phyloP scores from a whole-genome alignment of 2,329 filamentous ascomycete genomes.

The Ceratocystis huliohia region DNA sequence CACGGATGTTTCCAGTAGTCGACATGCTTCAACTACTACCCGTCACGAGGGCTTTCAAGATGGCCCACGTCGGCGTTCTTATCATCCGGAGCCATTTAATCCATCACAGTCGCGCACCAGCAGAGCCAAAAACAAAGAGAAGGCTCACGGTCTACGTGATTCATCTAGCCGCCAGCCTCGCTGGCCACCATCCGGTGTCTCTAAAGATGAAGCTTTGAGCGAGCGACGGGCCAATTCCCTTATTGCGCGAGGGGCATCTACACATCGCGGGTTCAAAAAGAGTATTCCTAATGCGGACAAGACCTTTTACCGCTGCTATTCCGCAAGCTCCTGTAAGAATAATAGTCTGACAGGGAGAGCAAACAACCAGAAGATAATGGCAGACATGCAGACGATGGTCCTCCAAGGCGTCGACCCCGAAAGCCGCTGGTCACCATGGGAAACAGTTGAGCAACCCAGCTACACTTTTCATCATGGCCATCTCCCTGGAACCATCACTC shows the following conservation, averaged over 20 bases:
- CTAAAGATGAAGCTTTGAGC: constrained; percentile 37
- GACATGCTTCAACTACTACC: constrained; percentile 13
- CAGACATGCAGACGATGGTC: constrained; percentile 44
- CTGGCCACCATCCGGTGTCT: constrained; percentile 46
- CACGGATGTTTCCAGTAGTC: constrained; percentile 13
- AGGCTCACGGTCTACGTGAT: constrained; percentile 10
- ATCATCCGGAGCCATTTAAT: constrained; percentile 19
- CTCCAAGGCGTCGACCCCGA: constrained; percentile 30
- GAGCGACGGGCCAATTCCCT: constrained; percentile 44
- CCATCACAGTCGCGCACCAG: constrained; percentile 20
- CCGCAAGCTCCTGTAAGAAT: constrained; percentile 24
- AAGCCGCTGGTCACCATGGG: constrained; percentile 44
- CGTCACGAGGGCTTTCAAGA: constrained; percentile 15
- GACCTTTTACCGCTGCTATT: constrained; percentile 44
- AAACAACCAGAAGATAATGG: constrained; percentile 33
- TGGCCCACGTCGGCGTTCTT: constrained; percentile 15
- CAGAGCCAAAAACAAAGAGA: constrained; percentile 18
- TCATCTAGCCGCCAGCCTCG: constrained; percentile 16
- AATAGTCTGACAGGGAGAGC: constrained; percentile 16
- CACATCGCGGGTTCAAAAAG: constrained; percentile 42
- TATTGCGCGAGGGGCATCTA: constrained; percentile 45
- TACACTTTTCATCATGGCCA: constrained; percentile 54
- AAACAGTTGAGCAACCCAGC: constrained; percentile 62
- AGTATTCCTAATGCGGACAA: constrained; percentile 43
- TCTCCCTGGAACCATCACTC: constrained; percentile 55